Evolutionary conservation across 2,329 filamentous ascomycete genomes (phyloP), one percentile per base, ranked within the genome.

Genomic region (Leptodontidium sp.): DNA sequence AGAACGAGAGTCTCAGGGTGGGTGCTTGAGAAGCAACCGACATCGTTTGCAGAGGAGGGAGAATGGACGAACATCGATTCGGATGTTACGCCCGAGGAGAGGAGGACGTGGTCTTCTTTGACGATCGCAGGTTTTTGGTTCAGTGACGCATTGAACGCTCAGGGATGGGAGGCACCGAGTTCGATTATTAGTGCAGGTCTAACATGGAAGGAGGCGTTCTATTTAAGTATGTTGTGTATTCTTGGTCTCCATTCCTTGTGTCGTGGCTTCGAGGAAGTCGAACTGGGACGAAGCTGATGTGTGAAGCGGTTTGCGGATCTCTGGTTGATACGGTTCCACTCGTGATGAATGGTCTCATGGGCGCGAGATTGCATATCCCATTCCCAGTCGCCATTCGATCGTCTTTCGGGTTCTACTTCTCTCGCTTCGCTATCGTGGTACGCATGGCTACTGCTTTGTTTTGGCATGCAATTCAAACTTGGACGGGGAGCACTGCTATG

Each of bases 261-360:
- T 21, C 4, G 4, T 21, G 55, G 35, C 21, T 40, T 15, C n/a
- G 5, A 38, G n/a, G n/a, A 40, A 8, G 11, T 38, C 26, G 55
- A n/a, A 21, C 35, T n/a, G 5, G 11, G 45, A 35, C 17, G 8
- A n/a, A 26, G n/a, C 21, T 35, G 24, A 62, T 26, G 17, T 32
- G 43, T 29, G 24, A 32, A 55, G 61, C 47, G 38, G 45, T 45
- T 15, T 64, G 66, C 15, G 67, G 67, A 43, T 58, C 65, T 29
- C 29, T 65, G 11, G 86, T 88, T 32, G 67, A 66, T n/a, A 84
- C 86, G 17, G 82, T 87, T 2, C 78, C 81, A 12, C 78, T 83
- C 72, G 80, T 81, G 14, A 75, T 83, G 17, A 82, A 83, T 74
- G 81, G 81, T 12, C 79, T 80, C 29, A 81, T 82, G 40, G 81